phyloP scores from a whole-genome alignment of 176 grass and related monocot genomes.

The Themeda triandra region DNA sequence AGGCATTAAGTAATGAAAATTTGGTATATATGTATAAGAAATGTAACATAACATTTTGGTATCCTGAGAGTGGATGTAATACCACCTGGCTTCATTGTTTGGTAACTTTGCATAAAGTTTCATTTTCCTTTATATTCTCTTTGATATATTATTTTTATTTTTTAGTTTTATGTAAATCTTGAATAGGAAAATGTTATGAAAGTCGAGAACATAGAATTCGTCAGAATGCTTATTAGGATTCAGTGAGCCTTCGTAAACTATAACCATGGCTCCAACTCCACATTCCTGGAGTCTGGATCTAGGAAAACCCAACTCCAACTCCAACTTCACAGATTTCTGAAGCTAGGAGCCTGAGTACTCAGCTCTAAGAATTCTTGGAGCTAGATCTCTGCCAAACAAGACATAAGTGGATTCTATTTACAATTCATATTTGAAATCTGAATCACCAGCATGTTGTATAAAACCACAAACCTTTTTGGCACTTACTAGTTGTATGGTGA shows the following conservation, averaged over 20 bases:
- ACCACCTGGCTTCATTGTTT: neutral
- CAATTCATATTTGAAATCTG: neutral
- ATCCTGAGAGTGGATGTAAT: neutral
- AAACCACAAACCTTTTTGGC: neutral
- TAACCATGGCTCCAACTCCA: neutral
- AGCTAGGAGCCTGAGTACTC: neutral
- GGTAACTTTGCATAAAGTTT: neutral
- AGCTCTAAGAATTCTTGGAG: neutral
- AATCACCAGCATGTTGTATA: neutral
- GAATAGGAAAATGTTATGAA: neutral
- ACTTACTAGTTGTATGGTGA: neutral
- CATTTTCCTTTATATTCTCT: neutral
- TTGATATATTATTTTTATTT: neutral
- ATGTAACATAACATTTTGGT: neutral
- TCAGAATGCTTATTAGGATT: neutral
- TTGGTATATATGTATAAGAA: neutral
- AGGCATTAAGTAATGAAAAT: neutral
- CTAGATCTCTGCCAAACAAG: neutral
- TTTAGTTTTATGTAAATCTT: conserved; percentile 4
- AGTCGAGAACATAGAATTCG: neutral
- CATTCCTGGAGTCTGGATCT: neutral
- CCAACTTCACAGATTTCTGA: no score
- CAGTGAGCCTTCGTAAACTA: neutral
- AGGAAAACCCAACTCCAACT: no score
- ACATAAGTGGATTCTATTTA: neutral